phyloP scores from a whole-genome alignment of 1,284 basidiomycete species.

The Ganoderma leucocontextum region DNA sequence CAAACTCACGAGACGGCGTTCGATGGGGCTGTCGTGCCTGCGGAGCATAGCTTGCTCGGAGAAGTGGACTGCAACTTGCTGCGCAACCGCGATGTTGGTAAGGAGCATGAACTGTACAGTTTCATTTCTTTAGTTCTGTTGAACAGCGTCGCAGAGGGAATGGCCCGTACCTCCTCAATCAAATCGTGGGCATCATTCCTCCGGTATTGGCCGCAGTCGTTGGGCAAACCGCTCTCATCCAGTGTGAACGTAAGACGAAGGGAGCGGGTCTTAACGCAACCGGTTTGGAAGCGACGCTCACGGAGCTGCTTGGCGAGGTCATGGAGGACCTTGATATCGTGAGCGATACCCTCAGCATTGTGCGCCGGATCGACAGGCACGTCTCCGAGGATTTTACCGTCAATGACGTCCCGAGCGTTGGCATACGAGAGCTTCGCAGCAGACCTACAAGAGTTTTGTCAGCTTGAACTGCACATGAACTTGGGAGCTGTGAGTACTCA shows the following conservation, averaged over 20 bases:
- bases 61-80: constrained; percentile 91
- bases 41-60: constrained; percentile 96
- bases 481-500: constrained; percentile 45
- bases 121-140: constrained; percentile 12
- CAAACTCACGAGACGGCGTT: constrained; percentile 80
- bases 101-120: constrained; percentile 87
- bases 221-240: constrained; percentile 85
- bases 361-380: constrained; percentile 64
- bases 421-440: constrained; percentile 87
- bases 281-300: constrained; percentile 79
- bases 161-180: constrained; percentile 82
- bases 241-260: constrained; percentile 82
- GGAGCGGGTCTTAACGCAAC: constrained; percentile 81
- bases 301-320: constrained; percentile 81
- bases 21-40: constrained; percentile 92
- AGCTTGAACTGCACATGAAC: neutral
- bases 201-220: constrained; percentile 78
- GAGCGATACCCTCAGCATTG: constrained; percentile 66
- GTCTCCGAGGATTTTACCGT: constrained; percentile 71
- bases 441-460: constrained; percentile 59
- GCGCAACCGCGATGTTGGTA: constrained; percentile 90
- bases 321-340: constrained; percentile 80
- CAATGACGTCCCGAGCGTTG: constrained; percentile 84
- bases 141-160: neutral
- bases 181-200: constrained; percentile 81